phyloP scores from a whole-genome alignment of 768 basidiomycete genomes.

The Lentinula guzmanii region DNA sequence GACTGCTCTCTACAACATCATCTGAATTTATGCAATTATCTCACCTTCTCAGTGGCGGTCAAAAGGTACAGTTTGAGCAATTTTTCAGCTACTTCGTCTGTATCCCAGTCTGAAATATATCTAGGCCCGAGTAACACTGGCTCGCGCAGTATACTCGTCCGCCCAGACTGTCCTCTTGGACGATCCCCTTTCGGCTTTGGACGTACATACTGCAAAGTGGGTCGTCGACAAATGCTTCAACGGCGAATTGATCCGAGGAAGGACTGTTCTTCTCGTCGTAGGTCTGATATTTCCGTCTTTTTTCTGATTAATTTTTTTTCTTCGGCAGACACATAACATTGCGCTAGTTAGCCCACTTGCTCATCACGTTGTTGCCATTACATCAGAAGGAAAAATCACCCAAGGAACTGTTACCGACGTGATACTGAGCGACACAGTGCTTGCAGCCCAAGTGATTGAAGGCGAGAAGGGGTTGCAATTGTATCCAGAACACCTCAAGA shows the following conservation, averaged over 20 bases:
- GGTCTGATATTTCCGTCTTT: neutral
- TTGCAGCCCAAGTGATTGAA: neutral
- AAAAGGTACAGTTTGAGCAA: conserved; percentile 30
- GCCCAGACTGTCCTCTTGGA: conserved; percentile 52
- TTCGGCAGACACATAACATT: conserved; percentile 37
- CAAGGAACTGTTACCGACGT: conserved; percentile 35
- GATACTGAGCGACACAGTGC: conserved; percentile 11
- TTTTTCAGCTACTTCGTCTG: conserved; percentile 11
- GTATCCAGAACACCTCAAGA: neutral
- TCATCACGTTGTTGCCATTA: conserved; percentile 36
- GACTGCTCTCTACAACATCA: neutral
- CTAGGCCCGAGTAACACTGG: conserved; percentile 46
- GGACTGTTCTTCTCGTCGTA: conserved; percentile 40
- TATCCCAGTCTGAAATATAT: neutral
- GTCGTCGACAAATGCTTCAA: conserved; percentile 43
- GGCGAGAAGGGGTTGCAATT: neutral
- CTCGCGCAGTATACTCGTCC: conserved; percentile 51
- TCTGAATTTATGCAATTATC: neutral
- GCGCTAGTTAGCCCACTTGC: conserved; percentile 32
- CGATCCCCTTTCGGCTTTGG: conserved; percentile 47
- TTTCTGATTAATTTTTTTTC: neutral
- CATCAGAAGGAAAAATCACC: conserved; percentile 31
- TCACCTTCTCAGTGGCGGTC: conserved; percentile 37
- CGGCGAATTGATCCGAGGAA: conserved; percentile 30
- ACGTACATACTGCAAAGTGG: conserved; percentile 46